These are phyloP conservation scores for Chenopodium berlandieri DNA, from an alignment of 148 eudicot genomes.

Conservation along the genomic window DNA sequence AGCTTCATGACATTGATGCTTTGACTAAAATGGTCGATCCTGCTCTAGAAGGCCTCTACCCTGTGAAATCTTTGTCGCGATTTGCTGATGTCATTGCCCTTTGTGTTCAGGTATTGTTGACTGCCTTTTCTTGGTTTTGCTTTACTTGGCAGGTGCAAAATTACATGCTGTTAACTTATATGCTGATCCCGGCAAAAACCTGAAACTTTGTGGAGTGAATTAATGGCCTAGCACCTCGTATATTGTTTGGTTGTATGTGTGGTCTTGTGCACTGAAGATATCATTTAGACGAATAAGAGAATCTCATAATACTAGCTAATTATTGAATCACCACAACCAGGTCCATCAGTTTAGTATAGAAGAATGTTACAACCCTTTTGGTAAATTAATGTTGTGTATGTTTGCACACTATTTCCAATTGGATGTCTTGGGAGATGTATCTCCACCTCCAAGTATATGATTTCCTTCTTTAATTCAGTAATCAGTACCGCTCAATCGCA, in stretches of 20 bases:
- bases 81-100: constrained; percentile 96
- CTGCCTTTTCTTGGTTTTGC: constrained; percentile 4
- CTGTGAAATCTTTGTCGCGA: constrained; percentile 86
- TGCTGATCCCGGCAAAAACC: background rate
- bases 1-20: constrained; percentile 92
- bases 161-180: background rate
- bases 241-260: background rate
- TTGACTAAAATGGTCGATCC: constrained; percentile 93
- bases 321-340: no score
- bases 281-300: background rate
- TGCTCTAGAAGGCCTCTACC: constrained; percentile 74
- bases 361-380: background rate
- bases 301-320: no score
- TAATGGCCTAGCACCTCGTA: background rate
- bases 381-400: background rate
- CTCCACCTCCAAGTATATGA: no score
- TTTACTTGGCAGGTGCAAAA: background rate
- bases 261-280: background rate
- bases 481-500: no score
- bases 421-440: no score
- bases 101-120: constrained; percentile 72
- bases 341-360: no score
- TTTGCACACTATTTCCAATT: no score
- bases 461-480: no score
- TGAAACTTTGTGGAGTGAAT: no score